A percentile compares a stretch with the other conserved stretches of the same genome.
These are phyloP conservation scores for Plenodomus tracheiphilus DNA, from an alignment of 2,329 filamentous ascomycete genomes.

Conservation along the genomic window DNA sequence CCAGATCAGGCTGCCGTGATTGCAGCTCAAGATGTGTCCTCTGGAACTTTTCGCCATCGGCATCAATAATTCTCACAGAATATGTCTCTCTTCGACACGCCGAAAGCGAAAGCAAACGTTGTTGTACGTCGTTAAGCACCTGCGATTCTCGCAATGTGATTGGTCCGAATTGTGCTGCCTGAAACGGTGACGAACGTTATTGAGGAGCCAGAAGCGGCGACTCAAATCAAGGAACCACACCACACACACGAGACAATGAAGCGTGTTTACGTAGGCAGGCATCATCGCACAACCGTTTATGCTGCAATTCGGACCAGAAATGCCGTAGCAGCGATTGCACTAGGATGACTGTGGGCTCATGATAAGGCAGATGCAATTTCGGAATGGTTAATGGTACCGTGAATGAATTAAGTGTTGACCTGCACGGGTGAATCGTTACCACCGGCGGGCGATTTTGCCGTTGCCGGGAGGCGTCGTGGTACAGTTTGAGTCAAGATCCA, in stretches of 20 bases:
- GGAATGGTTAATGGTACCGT: slow-evolving; percentile 3
- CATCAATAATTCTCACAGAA: not conserved
- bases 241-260: slow-evolving; percentile 21
- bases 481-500: not conserved
- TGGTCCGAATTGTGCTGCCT: slow-evolving; percentile 36
- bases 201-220: slow-evolving; percentile 13
- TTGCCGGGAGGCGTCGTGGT: slow-evolving; percentile 1
- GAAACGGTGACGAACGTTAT: slow-evolving; percentile 20
- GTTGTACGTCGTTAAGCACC: slow-evolving; percentile 22
- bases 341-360: slow-evolving; percentile 4
- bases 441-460: slow-evolving; percentile 12
- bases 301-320: slow-evolving; percentile 3
- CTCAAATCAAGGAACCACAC: slow-evolving; percentile 17
- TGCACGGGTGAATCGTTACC: slow-evolving; percentile 2
- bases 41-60: not conserved
- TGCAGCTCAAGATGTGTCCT: not conserved
- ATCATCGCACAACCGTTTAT: slow-evolving; percentile 6
- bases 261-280: slow-evolving; percentile 16
- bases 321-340: slow-evolving; percentile 6
- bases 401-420: slow-evolving; percentile 7
- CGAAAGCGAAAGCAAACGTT: not conserved
- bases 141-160: slow-evolving; percentile 22
- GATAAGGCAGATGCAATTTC: slow-evolving; percentile 13
- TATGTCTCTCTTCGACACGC: not conserved
- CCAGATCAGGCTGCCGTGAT: not conserved